A percentile compares a stretch with the other conserved stretches of the same genome.
Conservation (phyloP, 2,329 filamentous ascomycete genomes). For the Venturia asperata region DNA sequence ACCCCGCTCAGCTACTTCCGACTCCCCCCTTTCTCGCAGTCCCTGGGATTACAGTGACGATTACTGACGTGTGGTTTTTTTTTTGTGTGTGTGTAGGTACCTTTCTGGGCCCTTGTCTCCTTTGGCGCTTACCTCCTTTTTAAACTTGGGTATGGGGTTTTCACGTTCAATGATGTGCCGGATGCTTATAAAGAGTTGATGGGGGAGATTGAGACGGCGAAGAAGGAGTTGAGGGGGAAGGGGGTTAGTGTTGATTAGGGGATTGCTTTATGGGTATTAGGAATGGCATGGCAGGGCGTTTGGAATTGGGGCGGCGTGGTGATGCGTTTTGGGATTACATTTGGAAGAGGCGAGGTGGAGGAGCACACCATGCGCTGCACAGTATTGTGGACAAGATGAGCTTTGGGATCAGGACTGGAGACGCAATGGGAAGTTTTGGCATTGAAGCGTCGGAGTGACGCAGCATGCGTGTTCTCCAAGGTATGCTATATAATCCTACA, state of each 20-base stretch:
- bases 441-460: not conserved
- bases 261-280: conserved; percentile 17
- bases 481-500: not conserved
- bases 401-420: not conserved
- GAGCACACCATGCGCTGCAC: too few relatives aligned
- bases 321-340: not conserved
- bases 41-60: too few relatives aligned
- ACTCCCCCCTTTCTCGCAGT: too few relatives aligned
- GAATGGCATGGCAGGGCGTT: conserved; percentile 16
- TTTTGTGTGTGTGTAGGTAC: conserved; percentile 71
- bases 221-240: conserved; percentile 62
- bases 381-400: too few relatives aligned
- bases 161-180: conserved; percentile 95
- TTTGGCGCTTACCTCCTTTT: conserved; percentile 89
- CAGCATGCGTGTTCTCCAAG: not conserved
- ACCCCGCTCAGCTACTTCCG: too few relatives aligned
- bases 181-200: conserved; percentile 85
- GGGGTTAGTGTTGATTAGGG: conserved; percentile 70
- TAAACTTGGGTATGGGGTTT: conserved; percentile 83
- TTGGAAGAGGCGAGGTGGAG: not conserved
- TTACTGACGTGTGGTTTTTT: too few relatives aligned
- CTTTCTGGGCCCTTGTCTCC: conserved; percentile 84
- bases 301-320: not conserved
- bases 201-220: conserved; percentile 71
- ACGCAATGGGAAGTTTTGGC: not conserved